Base-by-base conservation (phyloP, 176 grass and related monocot genomes). In the Musa troglodytarum region DNA sequence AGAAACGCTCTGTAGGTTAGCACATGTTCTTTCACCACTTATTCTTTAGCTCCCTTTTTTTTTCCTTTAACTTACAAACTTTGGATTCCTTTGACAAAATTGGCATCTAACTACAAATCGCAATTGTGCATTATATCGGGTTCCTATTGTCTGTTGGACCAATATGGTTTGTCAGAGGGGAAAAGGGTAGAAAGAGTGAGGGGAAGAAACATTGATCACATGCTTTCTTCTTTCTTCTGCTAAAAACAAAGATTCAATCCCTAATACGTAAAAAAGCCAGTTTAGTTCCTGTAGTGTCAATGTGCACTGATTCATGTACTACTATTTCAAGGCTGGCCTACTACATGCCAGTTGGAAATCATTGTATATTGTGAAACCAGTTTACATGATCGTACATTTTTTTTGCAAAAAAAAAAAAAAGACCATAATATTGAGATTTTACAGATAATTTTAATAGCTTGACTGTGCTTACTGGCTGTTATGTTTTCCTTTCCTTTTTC, bases 1-100 rank as follows among this genome's bases (percentile, higher is more conserved):
- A 58, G 17, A 75, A 75, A 1, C 25, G 25, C 20, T 70, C 68
- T 49, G 51, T 70, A 70, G 68, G 68, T 70, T 21, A 51, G 68
- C 3, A 52, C 51, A 69, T 19, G 11, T 49, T 50, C 2, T 16
- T 70, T 70, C 20, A n/a, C 15, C 8, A 7, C 17, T 49, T 49
- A 13, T 67, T 34, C 11, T 23, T 67, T n/a, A 16, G 5, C 7
- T 64, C 10, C 34, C 6, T 43, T 43, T 72, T 24, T 21, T 21
- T 24, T 64, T 57, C 14, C 55, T 43, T 43, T 43, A 3, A 16
- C 16, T 16, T 57, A 57, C 2, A 57, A 57, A 57, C 14, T 16
- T 57, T 16, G 1, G 3, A 16, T 16, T 57, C 17, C 55, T 57
- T 57, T 57, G 55, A 8, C 55, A 19, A 57, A 57, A 57, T 57